Conservation (phyloP, 768 basidiomycete genomes). For the Tylopilus rubrobrunneus region DNA sequence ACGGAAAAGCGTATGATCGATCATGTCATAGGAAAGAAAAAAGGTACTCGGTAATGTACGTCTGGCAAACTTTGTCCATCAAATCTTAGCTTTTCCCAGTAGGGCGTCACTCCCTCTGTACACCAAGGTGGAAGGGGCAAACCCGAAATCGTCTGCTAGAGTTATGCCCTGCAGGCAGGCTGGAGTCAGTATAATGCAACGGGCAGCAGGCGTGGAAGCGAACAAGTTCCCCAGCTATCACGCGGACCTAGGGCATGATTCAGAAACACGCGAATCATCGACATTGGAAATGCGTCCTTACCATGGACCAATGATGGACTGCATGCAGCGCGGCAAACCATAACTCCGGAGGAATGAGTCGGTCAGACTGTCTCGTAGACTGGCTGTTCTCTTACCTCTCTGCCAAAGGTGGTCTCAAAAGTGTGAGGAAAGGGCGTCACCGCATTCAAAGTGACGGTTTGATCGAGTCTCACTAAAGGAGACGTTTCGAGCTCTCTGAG, state of each 20-base stretch:
- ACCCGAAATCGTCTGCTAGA: slow-evolving; percentile 75
- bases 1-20: not conserved
- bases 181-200: slow-evolving; percentile 7
- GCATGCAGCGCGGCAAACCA: slow-evolving; percentile 88
- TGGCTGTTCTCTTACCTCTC: slow-evolving; percentile 52
- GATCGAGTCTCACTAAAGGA: slow-evolving; percentile 45
- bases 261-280: slow-evolving; percentile 4
- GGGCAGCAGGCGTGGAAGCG: slow-evolving; percentile 22
- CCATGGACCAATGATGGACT: slow-evolving; percentile 91
- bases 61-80: slow-evolving; percentile 11
- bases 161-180: slow-evolving; percentile 48
- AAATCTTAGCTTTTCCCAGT: slow-evolving; percentile 65
- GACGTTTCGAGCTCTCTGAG: slow-evolving; percentile 46
- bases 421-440: slow-evolving; percentile 76
- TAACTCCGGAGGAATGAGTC: slow-evolving; percentile 40
- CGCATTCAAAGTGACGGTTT: slow-evolving; percentile 69
- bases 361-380: not conserved
- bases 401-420: slow-evolving; percentile 75
- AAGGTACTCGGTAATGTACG: slow-evolving; percentile 10
- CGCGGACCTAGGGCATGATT: slow-evolving; percentile 55
- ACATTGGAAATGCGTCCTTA: slow-evolving; percentile 29
- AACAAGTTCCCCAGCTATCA: slow-evolving; percentile 81
- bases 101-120: slow-evolving; percentile 65
- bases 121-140: slow-evolving; percentile 81
- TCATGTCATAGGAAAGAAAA: not conserved